Evolutionary conservation across 148 eudicot genomes (phyloP).

Genomic region (Simmondsia chinensis): DNA sequence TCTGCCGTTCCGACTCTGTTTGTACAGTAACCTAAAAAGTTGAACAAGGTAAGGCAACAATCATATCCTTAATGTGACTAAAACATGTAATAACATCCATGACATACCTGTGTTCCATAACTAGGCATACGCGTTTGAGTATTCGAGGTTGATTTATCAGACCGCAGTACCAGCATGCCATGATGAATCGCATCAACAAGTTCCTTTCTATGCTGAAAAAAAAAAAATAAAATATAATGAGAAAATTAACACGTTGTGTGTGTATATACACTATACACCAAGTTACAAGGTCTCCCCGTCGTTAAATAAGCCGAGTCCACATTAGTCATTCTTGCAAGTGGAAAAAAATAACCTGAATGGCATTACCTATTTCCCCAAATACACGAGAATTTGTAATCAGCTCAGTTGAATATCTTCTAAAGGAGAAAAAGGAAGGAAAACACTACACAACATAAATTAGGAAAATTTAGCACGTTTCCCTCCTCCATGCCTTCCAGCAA

Average conservation of each 20-base stretch:
- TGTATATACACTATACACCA: too few relatives aligned
- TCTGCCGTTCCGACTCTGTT: conserved; percentile 73
- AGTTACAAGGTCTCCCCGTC: too few relatives aligned
- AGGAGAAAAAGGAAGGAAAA: not conserved
- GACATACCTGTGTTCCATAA: conserved; percentile 86
- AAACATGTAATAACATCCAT: not conserved
- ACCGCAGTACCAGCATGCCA: conserved; percentile 52
- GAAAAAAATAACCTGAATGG: too few relatives aligned
- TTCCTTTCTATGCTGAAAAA: conserved; percentile 73
- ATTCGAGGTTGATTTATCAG: conserved; percentile 55
- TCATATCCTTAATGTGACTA: not conserved
- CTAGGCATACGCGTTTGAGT: conserved; percentile 83
- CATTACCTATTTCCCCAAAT: too few relatives aligned
- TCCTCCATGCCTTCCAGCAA: too few relatives aligned
- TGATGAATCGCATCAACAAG: conserved; percentile 76
- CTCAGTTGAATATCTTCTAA: too few relatives aligned
- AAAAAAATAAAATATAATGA: too few relatives aligned
- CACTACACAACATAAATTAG: conserved; percentile 3
- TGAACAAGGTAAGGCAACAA: not conserved
- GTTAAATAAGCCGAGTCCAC: too few relatives aligned
- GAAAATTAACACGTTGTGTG: too few relatives aligned
- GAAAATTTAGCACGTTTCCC: too few relatives aligned
- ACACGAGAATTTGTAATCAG: too few relatives aligned
- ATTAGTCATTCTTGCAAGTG: too few relatives aligned
- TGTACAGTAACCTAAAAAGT: conserved; percentile 75